Base-by-base conservation (phyloP, 768 basidiomycete genomes). In the Clavaria fumosa region DNA sequence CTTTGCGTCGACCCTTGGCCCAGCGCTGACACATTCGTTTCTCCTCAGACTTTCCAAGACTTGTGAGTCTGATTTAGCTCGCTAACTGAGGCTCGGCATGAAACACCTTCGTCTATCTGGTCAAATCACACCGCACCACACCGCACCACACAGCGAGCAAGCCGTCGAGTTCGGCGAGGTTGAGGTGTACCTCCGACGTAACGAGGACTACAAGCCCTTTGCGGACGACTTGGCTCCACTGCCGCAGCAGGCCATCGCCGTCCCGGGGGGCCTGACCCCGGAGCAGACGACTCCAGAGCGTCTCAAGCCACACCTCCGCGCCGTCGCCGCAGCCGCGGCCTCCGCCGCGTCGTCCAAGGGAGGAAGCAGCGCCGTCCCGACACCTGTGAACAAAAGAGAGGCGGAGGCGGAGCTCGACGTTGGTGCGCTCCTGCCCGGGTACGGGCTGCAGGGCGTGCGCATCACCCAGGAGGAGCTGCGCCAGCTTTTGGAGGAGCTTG, bases 111-210 rank as follows among this genome's bases (percentile, higher is more conserved):
- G 10, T 15, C 15, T 28, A 34, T 14, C 38, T 28, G 37, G 21
- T 34, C 18, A 23, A 33, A 45, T 42, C 34, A 38, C 28, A 30
- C 27, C 31, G 26, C 32, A 32, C 6, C 43, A 23, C 33, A 34
- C 37, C 19, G 14, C 36, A 10, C 30, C 31, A 23, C 31, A 18
- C 44, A 86, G 83, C 45, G 86, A 88, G 60, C 80, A 82, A 47
- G 83, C 86, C 5, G 85, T 86, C 22, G 85, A 89, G 56, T 73
- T 67, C 49, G 70, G 61, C 42, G 79, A 82, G 44, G 71, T 88
- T 17, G 71, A 75, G 21, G 57, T 48, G 1, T 88, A 83, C 58
- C 60, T 89, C 22, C 71, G 78, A 10, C 64, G 77, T 15, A 77
- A 78, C 5, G 85, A 89, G 47, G 58, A 60, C 10, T 89, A 75